Percentiles rank a stretch among this genome's conserved stretches.
phyloP scores from a whole-genome alignment of 192 early-diverging fungal genomes.

The Lobosporangium transversale region DNA sequence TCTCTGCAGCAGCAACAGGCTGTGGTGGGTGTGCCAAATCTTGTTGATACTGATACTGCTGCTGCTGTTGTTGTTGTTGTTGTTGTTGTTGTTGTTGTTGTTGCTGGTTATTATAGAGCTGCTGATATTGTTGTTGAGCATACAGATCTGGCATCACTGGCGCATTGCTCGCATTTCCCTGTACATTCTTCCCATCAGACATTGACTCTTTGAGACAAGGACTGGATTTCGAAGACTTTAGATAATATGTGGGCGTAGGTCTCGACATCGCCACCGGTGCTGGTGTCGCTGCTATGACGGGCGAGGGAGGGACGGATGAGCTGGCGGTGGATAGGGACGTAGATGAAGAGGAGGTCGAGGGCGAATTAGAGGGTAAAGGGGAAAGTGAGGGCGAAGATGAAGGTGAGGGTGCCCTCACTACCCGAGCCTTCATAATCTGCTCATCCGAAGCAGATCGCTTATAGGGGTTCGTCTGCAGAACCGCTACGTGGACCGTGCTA shows the following conservation, averaged over 20 bases:
- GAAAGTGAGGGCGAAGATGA: conserved; percentile 8
- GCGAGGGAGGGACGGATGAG: background rate
- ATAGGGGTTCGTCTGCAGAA: background rate
- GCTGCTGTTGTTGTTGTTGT: no score
- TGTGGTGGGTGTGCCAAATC: background rate
- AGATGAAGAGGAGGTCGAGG: background rate
- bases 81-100: no score
- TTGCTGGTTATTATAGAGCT: no score
- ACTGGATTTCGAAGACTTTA: conserved; percentile 34
- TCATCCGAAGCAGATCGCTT: no score
- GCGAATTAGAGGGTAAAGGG: no score
- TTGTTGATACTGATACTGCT: no score
- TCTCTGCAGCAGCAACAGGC: no score
- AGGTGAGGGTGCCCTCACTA: background rate
- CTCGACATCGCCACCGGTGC: background rate
- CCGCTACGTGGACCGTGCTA: background rate
- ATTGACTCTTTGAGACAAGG: conserved; percentile 11
- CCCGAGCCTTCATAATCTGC: no score
- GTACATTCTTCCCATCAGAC: no score
- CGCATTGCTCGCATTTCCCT: no score
- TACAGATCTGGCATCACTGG: conserved; percentile 15
- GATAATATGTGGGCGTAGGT: conserved; percentile 20
- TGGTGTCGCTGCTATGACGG: no score
- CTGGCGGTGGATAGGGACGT: background rate
- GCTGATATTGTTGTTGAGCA: conserved; percentile 13